These are phyloP conservation scores for Mortierella sp. DNA, from an alignment of 371 early-diverging fungal species.

Conservation along the genomic window DNA sequence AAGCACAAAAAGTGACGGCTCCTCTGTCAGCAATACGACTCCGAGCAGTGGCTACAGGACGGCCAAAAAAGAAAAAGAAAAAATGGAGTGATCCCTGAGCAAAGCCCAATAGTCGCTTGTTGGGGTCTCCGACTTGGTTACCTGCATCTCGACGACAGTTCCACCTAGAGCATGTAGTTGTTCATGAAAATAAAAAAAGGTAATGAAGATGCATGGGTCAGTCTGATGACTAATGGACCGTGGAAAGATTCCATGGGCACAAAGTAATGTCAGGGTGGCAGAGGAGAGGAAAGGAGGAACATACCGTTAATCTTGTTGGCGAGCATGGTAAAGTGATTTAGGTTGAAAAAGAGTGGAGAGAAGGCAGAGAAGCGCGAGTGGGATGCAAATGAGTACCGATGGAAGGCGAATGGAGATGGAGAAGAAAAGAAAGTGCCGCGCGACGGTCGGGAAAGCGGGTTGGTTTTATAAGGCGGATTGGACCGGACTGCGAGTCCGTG, in stretches of 20 bases:
- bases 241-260: not conserved
- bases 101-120: not conserved
- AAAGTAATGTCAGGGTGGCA: not conserved
- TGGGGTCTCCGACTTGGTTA: slow-evolving; percentile 4
- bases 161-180: slow-evolving; percentile 31
- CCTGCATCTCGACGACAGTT: slow-evolving; percentile 55
- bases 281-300: not conserved
- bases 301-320: slow-evolving; percentile 51
- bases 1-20: too few relatives aligned
- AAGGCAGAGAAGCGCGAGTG: slow-evolving; percentile 3
- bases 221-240: too few relatives aligned
- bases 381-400: not conserved
- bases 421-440: not conserved
- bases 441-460: not conserved
- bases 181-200: not conserved
- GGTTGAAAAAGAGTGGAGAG: not conserved
- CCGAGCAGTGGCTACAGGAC: not conserved
- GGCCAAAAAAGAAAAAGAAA: not conserved
- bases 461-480: not conserved
- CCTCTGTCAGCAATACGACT: too few relatives aligned
- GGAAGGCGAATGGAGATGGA: slow-evolving; percentile 1
- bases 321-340: slow-evolving; percentile 4
- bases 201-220: not conserved
- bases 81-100: too few relatives aligned
- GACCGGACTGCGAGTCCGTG: not conserved